Conservation (phyloP, 1,284 basidiomycete species). For the Filobasidium uniguttulatum region DNA sequence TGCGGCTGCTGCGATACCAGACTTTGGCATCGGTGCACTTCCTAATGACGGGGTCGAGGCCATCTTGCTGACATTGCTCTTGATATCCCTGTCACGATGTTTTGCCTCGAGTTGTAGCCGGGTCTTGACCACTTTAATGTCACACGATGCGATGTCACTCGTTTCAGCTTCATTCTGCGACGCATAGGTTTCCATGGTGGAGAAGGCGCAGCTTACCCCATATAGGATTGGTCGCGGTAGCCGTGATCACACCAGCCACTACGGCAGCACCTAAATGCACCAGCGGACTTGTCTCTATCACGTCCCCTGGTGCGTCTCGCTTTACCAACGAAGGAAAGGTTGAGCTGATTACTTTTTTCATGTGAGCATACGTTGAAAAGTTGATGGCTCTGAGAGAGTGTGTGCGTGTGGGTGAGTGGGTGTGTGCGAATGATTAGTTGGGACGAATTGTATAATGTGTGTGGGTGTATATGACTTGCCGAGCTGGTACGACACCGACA, state of each 20-base stretch:
- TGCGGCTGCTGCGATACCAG: slow-evolving; percentile 1
- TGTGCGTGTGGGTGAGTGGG: neutral
- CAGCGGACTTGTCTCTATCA: slow-evolving; percentile 63
- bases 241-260: slow-evolving; percentile 56
- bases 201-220: slow-evolving; percentile 46
- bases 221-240: slow-evolving; percentile 88
- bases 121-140: slow-evolving; percentile 67
- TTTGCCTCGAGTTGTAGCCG: slow-evolving; percentile 54
- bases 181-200: too few species aligned
- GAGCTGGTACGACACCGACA: slow-evolving; percentile 85
- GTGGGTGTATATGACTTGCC: slow-evolving; percentile 38
- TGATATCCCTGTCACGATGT: slow-evolving; percentile 13
- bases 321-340: slow-evolving; percentile 42
- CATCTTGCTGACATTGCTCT: slow-evolving; percentile 1
- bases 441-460: too few species aligned
- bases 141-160: neutral
- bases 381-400: slow-evolving; percentile 77
- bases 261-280: slow-evolving; percentile 81
- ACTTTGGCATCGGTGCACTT: neutral
- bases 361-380: slow-evolving; percentile 96
- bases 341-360: slow-evolving; percentile 77
- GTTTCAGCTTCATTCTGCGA: neutral
- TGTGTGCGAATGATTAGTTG: too few species aligned
- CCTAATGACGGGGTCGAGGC: neutral
- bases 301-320: slow-evolving; percentile 21